Base-by-base conservation (phyloP, 1,284 basidiomycete genomes). In the Sphaerobolus stellatus region DNA sequence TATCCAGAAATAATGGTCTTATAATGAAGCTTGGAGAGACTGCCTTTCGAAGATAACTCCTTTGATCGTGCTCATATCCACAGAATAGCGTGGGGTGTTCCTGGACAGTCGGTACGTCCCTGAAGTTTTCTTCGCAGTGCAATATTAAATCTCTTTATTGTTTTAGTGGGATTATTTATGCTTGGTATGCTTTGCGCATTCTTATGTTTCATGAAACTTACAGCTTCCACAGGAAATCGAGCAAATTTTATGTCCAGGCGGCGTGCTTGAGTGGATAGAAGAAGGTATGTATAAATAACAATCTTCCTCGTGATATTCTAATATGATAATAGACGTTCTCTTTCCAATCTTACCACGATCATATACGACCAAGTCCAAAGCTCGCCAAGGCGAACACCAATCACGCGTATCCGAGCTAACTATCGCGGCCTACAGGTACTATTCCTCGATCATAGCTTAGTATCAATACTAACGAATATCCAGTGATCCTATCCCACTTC, bases 1-100 rank as follows among this genome's bases (percentile, higher is more conserved):
- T 28, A 5, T 20, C 56, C 43, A 44, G 24, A n/a, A n/a, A 36
- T 36, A 36, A 46, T 33, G 11, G 25, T 48, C 31, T 30, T 25
- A 24, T 30, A 5, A 25, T 24, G 46, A 22, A 24, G 43, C n/a
- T 49, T 51, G 24, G 86, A 80, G 8, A 84, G 77, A 60, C 73
- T 90, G 14, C 88, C 88, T 1, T 90, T 89, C 62, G 85, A 88
- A 16, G 88, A 90, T 55, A 85, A 89, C 57, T 80, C 86, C 60
- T 90, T 90, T 58, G 88, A 90, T 64, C 81, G 84, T 67, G 81
- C 90, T n/a, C 86, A 85, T 63, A 78, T 88, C 46, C 73, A 80
- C 50, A 72, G 73, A 45, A 78, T 90, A 46, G 81, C 84, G 0
- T 77, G 78, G 59, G 86, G 81, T 24, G 80, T 89, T 18, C 87